A percentile compares a stretch with the other conserved stretches of the same genome.
phyloP scores from a whole-genome alignment of 192 early-diverging fungal genomes.

The Gamsiella multidivaricata region DNA sequence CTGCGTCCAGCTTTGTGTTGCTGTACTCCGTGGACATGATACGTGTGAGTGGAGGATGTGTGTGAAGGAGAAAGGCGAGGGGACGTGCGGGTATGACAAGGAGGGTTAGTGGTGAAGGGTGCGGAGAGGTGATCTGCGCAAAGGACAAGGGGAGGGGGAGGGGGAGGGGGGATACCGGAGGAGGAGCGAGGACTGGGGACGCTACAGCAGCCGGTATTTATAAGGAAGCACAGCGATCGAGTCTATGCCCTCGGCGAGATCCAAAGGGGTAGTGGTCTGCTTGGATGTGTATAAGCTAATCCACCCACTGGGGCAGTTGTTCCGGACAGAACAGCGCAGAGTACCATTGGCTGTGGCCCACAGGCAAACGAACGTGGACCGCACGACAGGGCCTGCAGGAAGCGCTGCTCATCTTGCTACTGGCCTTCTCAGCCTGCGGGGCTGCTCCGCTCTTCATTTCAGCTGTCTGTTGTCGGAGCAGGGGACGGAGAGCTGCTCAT shows the following conservation, averaged over 20 bases:
- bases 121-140: background rate
- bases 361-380: slow-evolving; percentile 1
- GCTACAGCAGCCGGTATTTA: background rate
- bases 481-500: background rate
- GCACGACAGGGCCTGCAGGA: background rate
- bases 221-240: too few relatives aligned
- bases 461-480: too few relatives aligned
- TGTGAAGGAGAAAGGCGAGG: background rate
- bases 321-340: too few relatives aligned
- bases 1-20: slow-evolving; percentile 7
- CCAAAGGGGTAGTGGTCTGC: too few relatives aligned
- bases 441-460: too few relatives aligned
- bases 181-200: background rate
- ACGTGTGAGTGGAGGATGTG: background rate
- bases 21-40: slow-evolving; percentile 18
- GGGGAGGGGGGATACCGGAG: background rate
- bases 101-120: background rate
- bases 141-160: background rate
- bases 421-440: too few relatives aligned
- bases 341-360: background rate
- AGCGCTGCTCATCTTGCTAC: too few relatives aligned
- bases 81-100: background rate
- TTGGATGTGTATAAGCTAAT: too few relatives aligned
- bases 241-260: too few relatives aligned
- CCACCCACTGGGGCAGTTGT: too few relatives aligned